Evolutionary conservation across 1,284 basidiomycete genomes (phyloP), one percentile per base, ranked within the genome.

Genomic region (Sutorius eximius): DNA sequence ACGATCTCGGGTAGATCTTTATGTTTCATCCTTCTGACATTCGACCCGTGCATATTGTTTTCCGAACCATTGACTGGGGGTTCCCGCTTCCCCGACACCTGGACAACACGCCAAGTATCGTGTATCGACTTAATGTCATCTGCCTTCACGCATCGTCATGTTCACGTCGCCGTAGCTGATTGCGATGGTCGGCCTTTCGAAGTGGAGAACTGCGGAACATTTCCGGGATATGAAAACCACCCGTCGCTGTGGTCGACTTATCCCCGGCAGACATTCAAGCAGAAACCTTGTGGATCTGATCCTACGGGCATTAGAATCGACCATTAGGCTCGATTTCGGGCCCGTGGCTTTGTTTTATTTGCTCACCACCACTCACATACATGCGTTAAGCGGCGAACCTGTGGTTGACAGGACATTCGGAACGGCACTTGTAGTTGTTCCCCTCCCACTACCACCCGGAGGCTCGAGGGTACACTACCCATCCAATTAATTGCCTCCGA

Each of bases 201-300:
- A 59, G 55, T 59, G 51, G 50, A 54, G 49, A 43, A 30, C 53
- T 50, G 57, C 49, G 57, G 49, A 56, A 45, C 49, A 41, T 59
- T 50, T 62, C 56, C 62, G 52, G 52, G 32, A 61, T 36, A 57
- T 61, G 60, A 61, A 61, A 57, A 49, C 15, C 24, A 42, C 22
- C 15, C 12, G 9, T 18, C 11, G 8, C n/a, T 11, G 29, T 33
- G n/a, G 24, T 49, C 52, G 18, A 24, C 34, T 61, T 38, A 42
- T 60, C 34, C 20, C 52, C 41, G 15, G 16, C 11, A 12, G 5
- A 5, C 24, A 29, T 30, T 29, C 27, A 16, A 15, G 27, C 18
- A 38, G 32, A 18, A 45, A 40, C 18, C 16, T 3, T 16, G 29
- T 38, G 12, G 24, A 22, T 27, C 29, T 12, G 24, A 20, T 36